Evolutionary conservation across 331 rosid genomes (phyloP).

Genomic region (Arachis monticola): DNA sequence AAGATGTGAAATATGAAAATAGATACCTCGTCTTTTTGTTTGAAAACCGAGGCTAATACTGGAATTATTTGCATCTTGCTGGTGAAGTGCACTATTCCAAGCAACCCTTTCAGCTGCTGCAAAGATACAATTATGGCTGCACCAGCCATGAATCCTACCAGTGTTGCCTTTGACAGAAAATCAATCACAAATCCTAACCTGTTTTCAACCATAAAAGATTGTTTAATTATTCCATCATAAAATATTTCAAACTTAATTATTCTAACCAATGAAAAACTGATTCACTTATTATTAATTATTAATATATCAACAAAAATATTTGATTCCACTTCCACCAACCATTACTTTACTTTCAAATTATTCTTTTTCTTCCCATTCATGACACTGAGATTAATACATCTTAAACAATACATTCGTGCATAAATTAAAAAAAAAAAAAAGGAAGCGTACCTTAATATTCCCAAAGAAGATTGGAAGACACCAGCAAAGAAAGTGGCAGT

Average conservation of each 20-base stretch:
- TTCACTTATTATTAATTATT: too few relatives aligned
- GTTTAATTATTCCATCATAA: constrained; percentile 12
- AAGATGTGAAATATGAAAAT: constrained; percentile 24
- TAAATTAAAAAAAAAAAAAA: neutral
- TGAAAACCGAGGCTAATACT: constrained; percentile 72
- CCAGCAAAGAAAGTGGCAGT: constrained; percentile 96
- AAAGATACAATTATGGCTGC: constrained; percentile 93
- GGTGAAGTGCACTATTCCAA: constrained; percentile 84
- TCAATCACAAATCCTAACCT: constrained; percentile 94
- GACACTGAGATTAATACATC: too few relatives aligned
- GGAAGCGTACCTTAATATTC: constrained; percentile 69
- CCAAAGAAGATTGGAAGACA: constrained; percentile 87
- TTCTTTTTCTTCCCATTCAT: too few relatives aligned
- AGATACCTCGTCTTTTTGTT: constrained; percentile 65
- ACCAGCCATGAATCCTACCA: constrained; percentile 97
- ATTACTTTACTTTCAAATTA: too few relatives aligned
- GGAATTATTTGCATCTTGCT: constrained; percentile 82
- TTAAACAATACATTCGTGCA: too few relatives aligned
- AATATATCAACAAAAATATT: too few relatives aligned
- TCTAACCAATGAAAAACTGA: constrained; percentile 14
- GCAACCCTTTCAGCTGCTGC: constrained; percentile 92
- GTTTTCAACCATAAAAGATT: constrained; percentile 32
- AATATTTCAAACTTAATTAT: too few relatives aligned
- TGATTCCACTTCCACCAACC: too few relatives aligned
- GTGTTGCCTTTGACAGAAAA: constrained; percentile 94